Evolutionary conservation across 179 eudicot species (phyloP), one percentile per base, ranked within the genome.

Genomic region (Patellifolia procumbens): DNA sequence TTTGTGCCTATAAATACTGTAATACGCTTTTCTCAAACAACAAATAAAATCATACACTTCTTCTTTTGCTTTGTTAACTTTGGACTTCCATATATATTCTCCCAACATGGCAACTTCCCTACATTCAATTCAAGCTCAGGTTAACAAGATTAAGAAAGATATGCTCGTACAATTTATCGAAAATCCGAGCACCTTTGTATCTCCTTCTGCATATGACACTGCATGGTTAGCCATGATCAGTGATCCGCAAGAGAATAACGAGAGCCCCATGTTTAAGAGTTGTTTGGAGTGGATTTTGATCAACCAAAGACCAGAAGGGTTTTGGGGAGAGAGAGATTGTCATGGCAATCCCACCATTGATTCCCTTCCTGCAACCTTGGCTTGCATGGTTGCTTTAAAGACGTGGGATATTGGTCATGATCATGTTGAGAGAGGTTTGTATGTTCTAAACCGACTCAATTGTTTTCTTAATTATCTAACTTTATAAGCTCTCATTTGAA

Each of bases 211-310:
- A 51, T 75, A 75, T 63, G 73, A 67, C 42, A 67, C 65, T 20
- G 79, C 79, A 67, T 76, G 79, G 79, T 46, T 76, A 53, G 79
- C 79, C 64, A 76, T 76, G 79, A 58, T 76, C 15, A 28, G 42
- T 22, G n/a, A 67, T 32, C 63, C 65, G 15, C 28, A 24, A 1
- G 65, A 10, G 7, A 55, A 66, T 3, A 1, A 17, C 1, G 63
- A 76, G 49, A 42, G 43, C 19, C 79, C 79, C 13, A 24, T 66
- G 79, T 76, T 76, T 67, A 43, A 7, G n/a, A 59, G 73, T 29
- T 76, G 73, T 55, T 75, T 67, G 55, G 73, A 76, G 3, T 76
- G 79, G 79, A 11, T 76, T 76, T 17, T 76, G 24, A 55, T 15
- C 20, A 76, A 76, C 65, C 78, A 76, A 49, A 67, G 12, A 5